Conservation (phyloP, 495 filamentous ascomycete genomes). For the Daldinia childiae region DNA sequence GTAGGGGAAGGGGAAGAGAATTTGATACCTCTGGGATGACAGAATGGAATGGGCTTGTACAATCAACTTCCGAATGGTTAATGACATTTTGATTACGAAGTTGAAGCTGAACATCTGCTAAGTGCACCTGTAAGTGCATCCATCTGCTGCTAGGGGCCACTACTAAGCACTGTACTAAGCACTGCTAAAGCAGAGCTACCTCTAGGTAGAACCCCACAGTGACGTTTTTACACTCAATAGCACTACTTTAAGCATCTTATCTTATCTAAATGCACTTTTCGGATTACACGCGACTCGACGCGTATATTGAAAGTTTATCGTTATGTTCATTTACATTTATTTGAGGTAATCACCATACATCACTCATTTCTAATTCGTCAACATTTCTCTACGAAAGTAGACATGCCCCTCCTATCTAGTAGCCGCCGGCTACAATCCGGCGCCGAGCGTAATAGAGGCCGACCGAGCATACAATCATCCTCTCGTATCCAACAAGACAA, state of each 20-base stretch:
- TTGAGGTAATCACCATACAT: background rate
- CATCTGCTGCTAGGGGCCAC: background rate
- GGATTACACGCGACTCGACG: slow-evolving; percentile 27
- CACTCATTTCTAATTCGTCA: background rate
- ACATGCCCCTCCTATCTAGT: slow-evolving; percentile 17
- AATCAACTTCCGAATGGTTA: background rate
- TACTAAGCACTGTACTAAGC: too few species aligned
- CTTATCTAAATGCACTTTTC: slow-evolving; percentile 20
- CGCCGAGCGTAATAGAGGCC: slow-evolving; percentile 23
- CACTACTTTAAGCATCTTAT: background rate
- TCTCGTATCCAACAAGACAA: slow-evolving; percentile 14
- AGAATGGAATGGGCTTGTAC: background rate
- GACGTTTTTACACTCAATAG: slow-evolving; percentile 1
- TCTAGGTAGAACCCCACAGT: slow-evolving; percentile 2
- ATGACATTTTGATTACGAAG: background rate
- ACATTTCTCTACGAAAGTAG: background rate
- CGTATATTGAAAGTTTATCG: slow-evolving; percentile 8
- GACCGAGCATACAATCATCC: slow-evolving; percentile 22
- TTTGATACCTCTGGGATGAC: background rate
- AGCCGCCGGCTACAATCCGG: slow-evolving; percentile 23
- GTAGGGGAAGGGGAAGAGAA: background rate
- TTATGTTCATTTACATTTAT: background rate
- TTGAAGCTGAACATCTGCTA: background rate
- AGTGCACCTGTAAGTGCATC: background rate
- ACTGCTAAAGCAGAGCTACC: background rate